A percentile compares a stretch with the other conserved stretches of the same genome.
phyloP scores from a whole-genome alignment of 2,329 filamentous ascomycete genomes.

The Rachicladosporium sp. region DNA sequence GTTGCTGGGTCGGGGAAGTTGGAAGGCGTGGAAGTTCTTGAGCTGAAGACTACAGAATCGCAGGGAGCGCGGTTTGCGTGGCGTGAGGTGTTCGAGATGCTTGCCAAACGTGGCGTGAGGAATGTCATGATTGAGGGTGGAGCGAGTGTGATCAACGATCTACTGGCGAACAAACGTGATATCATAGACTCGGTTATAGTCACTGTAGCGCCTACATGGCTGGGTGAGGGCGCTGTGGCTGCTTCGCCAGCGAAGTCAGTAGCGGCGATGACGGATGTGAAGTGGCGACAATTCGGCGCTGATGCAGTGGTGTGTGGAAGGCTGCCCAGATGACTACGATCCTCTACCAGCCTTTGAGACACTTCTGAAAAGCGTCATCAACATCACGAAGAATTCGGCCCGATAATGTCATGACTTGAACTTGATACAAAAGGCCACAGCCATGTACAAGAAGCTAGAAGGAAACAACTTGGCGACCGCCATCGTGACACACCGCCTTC shows the following conservation, averaged over 20 bases:
- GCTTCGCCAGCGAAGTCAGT: constrained; percentile 50
- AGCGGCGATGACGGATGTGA: constrained; percentile 47
- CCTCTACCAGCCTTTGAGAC: no score
- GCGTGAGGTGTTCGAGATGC: constrained; percentile 47
- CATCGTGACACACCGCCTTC: no score
- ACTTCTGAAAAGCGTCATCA: no score
- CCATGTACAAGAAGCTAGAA: no score
- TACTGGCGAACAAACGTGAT: constrained; percentile 46
- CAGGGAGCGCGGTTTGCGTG: constrained; percentile 37
- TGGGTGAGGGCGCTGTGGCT: constrained; percentile 71
- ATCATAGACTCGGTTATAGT: constrained; percentile 69
- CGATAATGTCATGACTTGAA: no score
- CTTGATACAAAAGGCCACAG: no score
- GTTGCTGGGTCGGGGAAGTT: constrained; percentile 21
- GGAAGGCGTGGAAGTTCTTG: no score
- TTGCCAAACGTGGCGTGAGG: constrained; percentile 48
- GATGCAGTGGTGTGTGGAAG: constrained; percentile 70
- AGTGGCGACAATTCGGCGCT: constrained; percentile 67
- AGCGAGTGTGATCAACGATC: constrained; percentile 65
- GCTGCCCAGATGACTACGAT: constrained; percentile 1
- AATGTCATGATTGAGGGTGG: constrained; percentile 93
- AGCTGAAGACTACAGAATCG: neutral
- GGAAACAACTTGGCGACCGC: no score
- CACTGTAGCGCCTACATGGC: constrained; percentile 79
- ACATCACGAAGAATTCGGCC: no score